Conservation (phyloP, 1,284 basidiomycete genomes). For the Pholiota adiposa region DNA sequence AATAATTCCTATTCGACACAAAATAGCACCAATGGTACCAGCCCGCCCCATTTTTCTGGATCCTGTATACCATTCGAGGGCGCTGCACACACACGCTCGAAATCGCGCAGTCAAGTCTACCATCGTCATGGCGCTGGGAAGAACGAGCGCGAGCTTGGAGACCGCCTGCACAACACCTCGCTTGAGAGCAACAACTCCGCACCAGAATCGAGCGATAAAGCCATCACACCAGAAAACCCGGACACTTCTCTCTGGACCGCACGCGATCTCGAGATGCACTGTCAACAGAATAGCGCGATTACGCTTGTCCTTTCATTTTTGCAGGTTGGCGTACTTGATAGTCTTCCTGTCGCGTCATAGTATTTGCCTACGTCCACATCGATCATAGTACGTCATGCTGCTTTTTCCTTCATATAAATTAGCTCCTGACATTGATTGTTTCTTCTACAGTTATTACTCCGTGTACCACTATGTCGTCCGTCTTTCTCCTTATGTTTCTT, state of each 20-base stretch:
- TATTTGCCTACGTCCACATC: constrained; percentile 1
- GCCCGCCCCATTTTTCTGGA: constrained; percentile 13
- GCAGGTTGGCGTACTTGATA: constrained; percentile 46
- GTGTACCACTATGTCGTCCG: constrained; percentile 20
- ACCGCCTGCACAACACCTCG: constrained; percentile 35
- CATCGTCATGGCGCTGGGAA: constrained; percentile 62
- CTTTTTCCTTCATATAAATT: background rate
- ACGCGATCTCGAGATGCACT: constrained; percentile 68
- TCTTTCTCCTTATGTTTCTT: constrained; percentile 18
- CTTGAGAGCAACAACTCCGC: constrained; percentile 38
- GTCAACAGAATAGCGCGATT: constrained; percentile 74
- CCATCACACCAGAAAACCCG: constrained; percentile 28
- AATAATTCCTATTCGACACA: constrained; percentile 22
- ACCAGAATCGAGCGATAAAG: constrained; percentile 32
- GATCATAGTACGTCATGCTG: constrained; percentile 1
- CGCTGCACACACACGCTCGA: constrained; percentile 58
- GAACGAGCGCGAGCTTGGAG: constrained; percentile 55
- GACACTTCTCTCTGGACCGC: constrained; percentile 63
- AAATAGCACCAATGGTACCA: constrained; percentile 11
- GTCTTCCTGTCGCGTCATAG: constrained; percentile 22
- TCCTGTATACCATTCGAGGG: constrained; percentile 17
- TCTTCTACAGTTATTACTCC: constrained; percentile 11
- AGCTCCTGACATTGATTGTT: constrained; percentile 1
- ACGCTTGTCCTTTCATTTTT: constrained; percentile 60
- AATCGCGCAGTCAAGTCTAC: constrained; percentile 72